Base-by-base conservation (phyloP, 148 eudicot genomes). In the Beta vulgaris region DNA sequence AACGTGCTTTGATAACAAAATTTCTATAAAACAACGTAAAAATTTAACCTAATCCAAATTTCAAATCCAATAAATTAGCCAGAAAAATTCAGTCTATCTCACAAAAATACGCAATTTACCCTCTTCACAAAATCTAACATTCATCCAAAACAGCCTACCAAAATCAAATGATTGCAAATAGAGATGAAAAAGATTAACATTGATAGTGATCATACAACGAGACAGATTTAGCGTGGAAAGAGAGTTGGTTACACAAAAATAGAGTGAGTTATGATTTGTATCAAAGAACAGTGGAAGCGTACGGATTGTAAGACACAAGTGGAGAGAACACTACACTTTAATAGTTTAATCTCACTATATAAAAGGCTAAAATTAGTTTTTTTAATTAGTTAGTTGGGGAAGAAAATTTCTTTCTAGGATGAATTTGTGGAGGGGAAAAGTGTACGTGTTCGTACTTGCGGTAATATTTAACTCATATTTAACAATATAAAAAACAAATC, bases 401-500 rank as follows among this genome's bases (percentile, higher is more conserved):
- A 60, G 66, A 73, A 46, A 73, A 37, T 39, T 16, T 55, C 37
- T 73, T 72, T 44, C 42, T 61, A 42, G 57, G 40, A 58, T 19
- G 28, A 73, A 21, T 58, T 53, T 44, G 48, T 46, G 68, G 63
- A 61, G 68, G 29, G 48, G 36, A 40, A 73, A n/a, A n/a, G n/a
- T 43, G 29, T 40, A 40, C 61, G 42, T 61, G 63, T 43, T 42
- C 21, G 54, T n/a, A n/a, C n/a, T n/a, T n/a, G n/a, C 40, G 36
- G 51, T 59, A 58, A 23, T 9, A 37, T 72, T 28, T 34, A 15
- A 32, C 39, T 44, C n/a, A 29, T 73, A 25, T 60, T 73, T 32
- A 40, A 60, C 76, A 66, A n/a, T n/a, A n/a, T n/a, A 28, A 73
- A 73, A 73, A 73, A 42, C 63, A 73, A 40, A 68, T 61, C 21